phyloP scores from a whole-genome alignment of 2,329 filamentous ascomycete species.

The Aspergillus caelatus region DNA sequence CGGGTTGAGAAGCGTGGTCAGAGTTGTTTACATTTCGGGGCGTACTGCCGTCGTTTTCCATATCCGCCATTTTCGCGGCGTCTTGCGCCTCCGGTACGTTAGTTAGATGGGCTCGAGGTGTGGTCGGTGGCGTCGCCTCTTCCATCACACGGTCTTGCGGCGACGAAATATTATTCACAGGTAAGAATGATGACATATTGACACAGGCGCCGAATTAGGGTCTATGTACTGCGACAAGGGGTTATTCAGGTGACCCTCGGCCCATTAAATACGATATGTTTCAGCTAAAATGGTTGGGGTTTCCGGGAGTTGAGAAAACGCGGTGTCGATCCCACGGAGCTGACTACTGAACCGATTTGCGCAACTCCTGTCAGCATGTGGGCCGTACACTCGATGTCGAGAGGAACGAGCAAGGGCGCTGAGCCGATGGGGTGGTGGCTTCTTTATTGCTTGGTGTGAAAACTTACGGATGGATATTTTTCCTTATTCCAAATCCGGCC shows the following conservation, averaged over 20 bases:
- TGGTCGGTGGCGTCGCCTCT: slow-evolving; percentile 60
- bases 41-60: slow-evolving; percentile 41
- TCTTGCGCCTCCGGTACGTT: slow-evolving; percentile 42
- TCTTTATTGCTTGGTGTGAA: neutral
- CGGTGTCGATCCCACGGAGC: slow-evolving; percentile 20
- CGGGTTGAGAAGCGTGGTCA: slow-evolving; percentile 48
- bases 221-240: slow-evolving; percentile 28
- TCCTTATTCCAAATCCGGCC: slow-evolving; percentile 9
- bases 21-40: slow-evolving; percentile 44
- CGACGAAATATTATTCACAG: slow-evolving; percentile 61
- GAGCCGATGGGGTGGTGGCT: neutral
- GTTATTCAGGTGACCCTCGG: slow-evolving; percentile 19
- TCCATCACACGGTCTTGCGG: slow-evolving; percentile 48
- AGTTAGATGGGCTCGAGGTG: slow-evolving; percentile 51
- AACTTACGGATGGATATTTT: slow-evolving; percentile 11
- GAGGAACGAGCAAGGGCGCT: neutral
- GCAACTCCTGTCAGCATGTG: slow-evolving; percentile 25
- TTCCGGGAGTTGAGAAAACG: slow-evolving; percentile 15
- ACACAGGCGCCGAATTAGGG: slow-evolving; percentile 30
- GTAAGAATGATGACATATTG: slow-evolving; percentile 62
- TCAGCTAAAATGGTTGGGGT: slow-evolving; percentile 17
- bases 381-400: slow-evolving; percentile 13
- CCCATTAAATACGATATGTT: slow-evolving; percentile 21
- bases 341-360: slow-evolving; percentile 22
- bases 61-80: slow-evolving; percentile 17